Percentiles rank a stretch among this genome's conserved stretches.
phyloP scores from a whole-genome alignment of 179 eudicot genomes.

The Patellifolia procumbens region DNA sequence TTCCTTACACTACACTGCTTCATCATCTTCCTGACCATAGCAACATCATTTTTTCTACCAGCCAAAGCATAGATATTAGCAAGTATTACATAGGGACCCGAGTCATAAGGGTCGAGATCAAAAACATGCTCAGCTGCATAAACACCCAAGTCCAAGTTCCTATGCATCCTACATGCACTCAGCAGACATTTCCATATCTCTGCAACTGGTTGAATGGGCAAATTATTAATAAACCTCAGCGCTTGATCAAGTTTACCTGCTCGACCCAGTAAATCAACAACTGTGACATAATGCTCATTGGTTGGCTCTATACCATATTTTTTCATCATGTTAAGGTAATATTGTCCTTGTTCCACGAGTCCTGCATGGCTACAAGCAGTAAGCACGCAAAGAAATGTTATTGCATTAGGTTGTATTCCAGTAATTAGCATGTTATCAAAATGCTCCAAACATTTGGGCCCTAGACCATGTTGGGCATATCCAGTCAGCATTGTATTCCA shows the following conservation, averaged over 20 bases:
- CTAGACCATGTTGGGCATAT: slow-evolving; percentile 80
- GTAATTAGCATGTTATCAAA: slow-evolving; percentile 57
- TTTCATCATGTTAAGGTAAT: slow-evolving; percentile 60
- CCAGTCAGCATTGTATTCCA: slow-evolving; percentile 86
- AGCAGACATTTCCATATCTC: slow-evolving; percentile 76
- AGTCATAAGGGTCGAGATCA: slow-evolving; percentile 67
- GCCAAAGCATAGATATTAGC: slow-evolving; percentile 72
- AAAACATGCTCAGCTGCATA: slow-evolving; percentile 70
- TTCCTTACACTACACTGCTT: slow-evolving; percentile 60
- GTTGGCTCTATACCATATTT: slow-evolving; percentile 51
- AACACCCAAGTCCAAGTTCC: slow-evolving; percentile 62
- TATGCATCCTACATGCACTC: slow-evolving; percentile 77
- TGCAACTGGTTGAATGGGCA: slow-evolving; percentile 65
- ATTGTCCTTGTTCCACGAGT: slow-evolving; percentile 54
- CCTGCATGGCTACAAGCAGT: slow-evolving; percentile 83
- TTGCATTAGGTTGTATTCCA: slow-evolving; percentile 55
- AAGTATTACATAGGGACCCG: slow-evolving; percentile 68
- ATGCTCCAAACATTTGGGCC: slow-evolving; percentile 44
- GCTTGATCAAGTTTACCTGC: slow-evolving; percentile 71
- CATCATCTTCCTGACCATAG: slow-evolving; percentile 75
- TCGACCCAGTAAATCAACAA: slow-evolving; percentile 75
- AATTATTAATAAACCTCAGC: slow-evolving; percentile 41
- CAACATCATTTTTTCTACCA: slow-evolving; percentile 60
- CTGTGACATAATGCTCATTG: slow-evolving; percentile 59
- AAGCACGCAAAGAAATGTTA: slow-evolving; percentile 69